A percentile compares a stretch with the other conserved stretches of the same genome.
Conservation (phyloP, 1,284 basidiomycete genomes). For the Trichosporon sp. region DNA sequence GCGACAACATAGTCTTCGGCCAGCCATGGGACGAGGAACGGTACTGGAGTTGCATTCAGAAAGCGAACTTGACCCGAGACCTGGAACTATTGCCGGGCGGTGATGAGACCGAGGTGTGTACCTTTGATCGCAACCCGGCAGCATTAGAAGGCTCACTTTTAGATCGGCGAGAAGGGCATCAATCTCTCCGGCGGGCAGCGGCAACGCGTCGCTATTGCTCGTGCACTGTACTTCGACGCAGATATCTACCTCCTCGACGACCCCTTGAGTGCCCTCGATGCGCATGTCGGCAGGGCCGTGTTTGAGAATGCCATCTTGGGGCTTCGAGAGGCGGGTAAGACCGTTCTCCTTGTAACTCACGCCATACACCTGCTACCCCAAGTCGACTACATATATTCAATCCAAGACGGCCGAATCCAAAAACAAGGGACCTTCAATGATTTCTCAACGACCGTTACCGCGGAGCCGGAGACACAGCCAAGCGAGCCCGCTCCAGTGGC, state of each 20-base stretch:
- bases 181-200: constrained; percentile 48
- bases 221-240: constrained; percentile 67
- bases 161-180: constrained; percentile 62
- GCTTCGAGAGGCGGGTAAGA: constrained; percentile 58
- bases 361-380: constrained; percentile 46
- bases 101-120: constrained; percentile 52
- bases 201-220: constrained; percentile 70
- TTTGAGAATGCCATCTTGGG: constrained; percentile 60
- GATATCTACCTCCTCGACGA: constrained; percentile 42
- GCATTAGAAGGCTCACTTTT: constrained; percentile 24
- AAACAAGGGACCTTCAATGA: constrained; percentile 9
- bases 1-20: constrained; percentile 48
- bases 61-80: constrained; percentile 30
- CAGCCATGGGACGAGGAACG: constrained; percentile 11
- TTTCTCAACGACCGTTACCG: background rate
- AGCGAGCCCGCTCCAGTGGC: background rate
- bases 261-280: constrained; percentile 63
- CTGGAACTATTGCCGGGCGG: constrained; percentile 28
- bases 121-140: background rate
- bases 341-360: constrained; percentile 59
- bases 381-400: constrained; percentile 40
- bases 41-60: constrained; percentile 23
- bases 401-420: constrained; percentile 15
- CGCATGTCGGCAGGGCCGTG: constrained; percentile 52
- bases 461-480: background rate